These are phyloP conservation scores for Calonectria honghensis DNA, from an alignment of 2,329 filamentous ascomycete genomes.

Conservation along the genomic window DNA sequence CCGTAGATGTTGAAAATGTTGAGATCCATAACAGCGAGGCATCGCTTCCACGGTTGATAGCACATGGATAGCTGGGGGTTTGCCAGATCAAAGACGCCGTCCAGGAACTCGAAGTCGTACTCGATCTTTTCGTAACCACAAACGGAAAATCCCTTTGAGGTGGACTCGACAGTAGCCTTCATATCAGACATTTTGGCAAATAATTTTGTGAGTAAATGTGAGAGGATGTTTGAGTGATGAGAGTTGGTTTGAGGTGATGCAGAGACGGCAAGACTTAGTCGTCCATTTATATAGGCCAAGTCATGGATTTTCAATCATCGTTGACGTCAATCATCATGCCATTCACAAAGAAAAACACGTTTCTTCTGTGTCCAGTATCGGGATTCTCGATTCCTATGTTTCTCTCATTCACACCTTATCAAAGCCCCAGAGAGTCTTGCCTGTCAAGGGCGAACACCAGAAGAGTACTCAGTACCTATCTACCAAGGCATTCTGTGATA, in stretches of 20 bases:
- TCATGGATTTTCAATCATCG: neutral
- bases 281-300: neutral
- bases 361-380: neutral
- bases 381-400: neutral
- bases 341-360: neutral
- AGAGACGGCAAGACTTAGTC: neutral
- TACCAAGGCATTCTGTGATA: neutral
- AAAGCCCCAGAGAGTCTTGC: neutral
- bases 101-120: conserved; percentile 84
- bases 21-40: conserved; percentile 81
- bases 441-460: neutral
- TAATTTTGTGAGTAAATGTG: neutral
- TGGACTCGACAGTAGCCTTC: conserved; percentile 79
- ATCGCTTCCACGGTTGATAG: conserved; percentile 79
- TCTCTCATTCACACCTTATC: neutral
- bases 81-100: conserved; percentile 77
- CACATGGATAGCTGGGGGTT: conserved; percentile 78
- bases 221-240: neutral
- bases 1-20: conserved; percentile 84
- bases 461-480: neutral
- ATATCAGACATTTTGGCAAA: conserved; percentile 78
- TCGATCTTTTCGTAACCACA: conserved; percentile 85
- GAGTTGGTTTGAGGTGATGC: neutral
- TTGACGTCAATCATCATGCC: neutral
- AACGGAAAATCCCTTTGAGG: conserved; percentile 79